Base-by-base conservation (phyloP, 306 rosid species). In the Macrotyloma uniflorum region DNA sequence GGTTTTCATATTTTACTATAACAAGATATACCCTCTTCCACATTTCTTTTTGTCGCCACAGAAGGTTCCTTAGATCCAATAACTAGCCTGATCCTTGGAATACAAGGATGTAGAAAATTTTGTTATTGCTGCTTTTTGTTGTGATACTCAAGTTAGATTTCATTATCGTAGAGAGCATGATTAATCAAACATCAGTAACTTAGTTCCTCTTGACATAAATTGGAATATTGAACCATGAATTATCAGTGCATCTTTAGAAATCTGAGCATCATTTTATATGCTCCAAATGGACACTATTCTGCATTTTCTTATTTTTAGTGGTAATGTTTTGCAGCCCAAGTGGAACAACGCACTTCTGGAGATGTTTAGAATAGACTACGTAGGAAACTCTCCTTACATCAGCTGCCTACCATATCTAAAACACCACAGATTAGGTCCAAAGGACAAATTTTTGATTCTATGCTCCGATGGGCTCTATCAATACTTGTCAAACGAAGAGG, bases 401-500 rank as follows among this genome's bases (percentile, higher is more conserved):
- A 91, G 84, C 49, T 96, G 99, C 81, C 67, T 45, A 43, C 99
- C 99, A n/a, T 91, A 81, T 79, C 90, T 93, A 58, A 84, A 88
- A 77, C 98, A 96, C 86, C 99, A 93, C 83, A 86, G 94, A 84
- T 86, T 93, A 83, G 94, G 96, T 46, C 91, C 87, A 38, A 96
- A 88, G 80, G 99, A 96, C 88, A 90, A 93, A 77, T 96, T 93
- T 70, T 82, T 96, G 90, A 90, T 96, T 32, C 53, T 96, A 42
- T 96, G 97, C 30, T 96, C 99, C 0, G 99, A 96, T 77, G 99
- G 99, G 24, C 91, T 96, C 53, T 96, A 96, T 43, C 99, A 96
- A 20, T 96, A 96, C 88, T 85, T 96, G 80, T 93, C 97, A 1
- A 96, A 96, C 47, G 93, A 93, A 85, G 98, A 93, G 84, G 99